Evolutionary conservation across 768 basidiomycete species (phyloP).

Genomic region (Boletus rubroflammeus): DNA sequence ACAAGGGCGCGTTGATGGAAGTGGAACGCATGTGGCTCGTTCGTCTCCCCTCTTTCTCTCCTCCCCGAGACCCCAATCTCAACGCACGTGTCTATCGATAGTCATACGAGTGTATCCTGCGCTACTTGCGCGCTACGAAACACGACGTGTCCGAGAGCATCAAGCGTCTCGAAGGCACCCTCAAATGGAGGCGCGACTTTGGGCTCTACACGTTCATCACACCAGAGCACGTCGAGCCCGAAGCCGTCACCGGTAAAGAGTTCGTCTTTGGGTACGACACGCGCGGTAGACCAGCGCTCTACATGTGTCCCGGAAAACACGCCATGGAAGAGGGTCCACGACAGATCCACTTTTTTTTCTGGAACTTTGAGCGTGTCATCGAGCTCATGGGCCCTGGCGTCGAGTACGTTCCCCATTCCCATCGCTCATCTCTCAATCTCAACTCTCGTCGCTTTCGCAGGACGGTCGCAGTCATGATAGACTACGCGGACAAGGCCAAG

Average conservation of each 20-base stretch:
- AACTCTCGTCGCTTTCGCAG: slow-evolving; percentile 34
- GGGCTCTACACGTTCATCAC: slow-evolving; percentile 64
- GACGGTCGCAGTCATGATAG: slow-evolving; percentile 66
- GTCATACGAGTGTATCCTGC: slow-evolving; percentile 69
- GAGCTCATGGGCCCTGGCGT: slow-evolving; percentile 80
- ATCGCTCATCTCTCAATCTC: too few relatives aligned
- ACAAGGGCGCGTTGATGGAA: slow-evolving; percentile 49
- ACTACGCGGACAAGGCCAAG: slow-evolving; percentile 73
- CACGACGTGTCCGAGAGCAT: slow-evolving; percentile 60
- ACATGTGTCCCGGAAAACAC: slow-evolving; percentile 67
- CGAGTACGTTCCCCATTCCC: slow-evolving; percentile 48
- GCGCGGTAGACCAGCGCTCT: slow-evolving; percentile 60
- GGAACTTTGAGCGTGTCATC: slow-evolving; percentile 70
- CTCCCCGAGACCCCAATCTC: not conserved
- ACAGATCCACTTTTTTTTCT: slow-evolving; percentile 75
- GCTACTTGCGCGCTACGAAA: slow-evolving; percentile 78
- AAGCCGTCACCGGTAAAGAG: slow-evolving; percentile 81
- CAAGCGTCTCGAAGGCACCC: slow-evolving; percentile 63
- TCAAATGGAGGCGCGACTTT: slow-evolving; percentile 78
- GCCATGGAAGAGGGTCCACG: slow-evolving; percentile 67
- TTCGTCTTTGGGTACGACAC: slow-evolving; percentile 76
- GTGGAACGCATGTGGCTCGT: slow-evolving; percentile 79
- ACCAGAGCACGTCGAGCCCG: slow-evolving; percentile 63
- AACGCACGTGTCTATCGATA: not conserved
- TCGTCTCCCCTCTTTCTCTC: slow-evolving; percentile 19